Base-by-base conservation (phyloP, 176 grass and related monocot genomes). In the Raddia distichophylla region DNA sequence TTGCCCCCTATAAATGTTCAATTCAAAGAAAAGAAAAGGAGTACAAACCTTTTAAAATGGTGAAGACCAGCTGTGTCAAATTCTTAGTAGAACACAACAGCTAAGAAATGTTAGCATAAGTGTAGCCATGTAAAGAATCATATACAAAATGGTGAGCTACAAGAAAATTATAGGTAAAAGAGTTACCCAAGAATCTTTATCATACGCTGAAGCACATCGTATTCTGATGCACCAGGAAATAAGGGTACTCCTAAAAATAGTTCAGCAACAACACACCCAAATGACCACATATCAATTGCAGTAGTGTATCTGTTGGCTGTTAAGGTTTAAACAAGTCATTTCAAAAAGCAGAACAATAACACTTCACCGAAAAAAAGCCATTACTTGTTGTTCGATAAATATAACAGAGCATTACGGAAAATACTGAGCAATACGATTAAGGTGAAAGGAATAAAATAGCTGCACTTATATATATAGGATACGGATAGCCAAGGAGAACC, bases 401-500 rank as follows among this genome's bases (percentile, higher is more conserved):
- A 67, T 13, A 83, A 83, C 12, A 76, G 6, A 60, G 9, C 44
- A 78, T 9, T 64, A n/a, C 15, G 72, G 12, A 60, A 82, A 81
- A 74, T 37, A 27, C 7, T 47, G 43, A 27, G n/a, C 40, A 81
- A 80, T 11, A 82, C 48, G 48, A 18, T 73, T 69, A 75, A 73
- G 58, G 64, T 78, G 19, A 87, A 83, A 79, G 20, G 80, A 79
- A 77, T 50, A 8, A 51, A 64, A 71, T 15, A 44, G 35, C 2
- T 64, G 67, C 46, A 2, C 5, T n/a, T 83, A 76, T 34, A 15
- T 16, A 80, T 46, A 73, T 47, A 98, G 93, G 96, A 98, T 99
- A 99, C 93, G 87, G 93, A 78, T 95, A 96, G 84, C 97, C 97
- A 48, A 99, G 97, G 50, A 99, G 83, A 88, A 99, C 93, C 87